Base-by-base conservation (phyloP, 2,329 filamentous ascomycete genomes). In the Claviceps sp. region DNA sequence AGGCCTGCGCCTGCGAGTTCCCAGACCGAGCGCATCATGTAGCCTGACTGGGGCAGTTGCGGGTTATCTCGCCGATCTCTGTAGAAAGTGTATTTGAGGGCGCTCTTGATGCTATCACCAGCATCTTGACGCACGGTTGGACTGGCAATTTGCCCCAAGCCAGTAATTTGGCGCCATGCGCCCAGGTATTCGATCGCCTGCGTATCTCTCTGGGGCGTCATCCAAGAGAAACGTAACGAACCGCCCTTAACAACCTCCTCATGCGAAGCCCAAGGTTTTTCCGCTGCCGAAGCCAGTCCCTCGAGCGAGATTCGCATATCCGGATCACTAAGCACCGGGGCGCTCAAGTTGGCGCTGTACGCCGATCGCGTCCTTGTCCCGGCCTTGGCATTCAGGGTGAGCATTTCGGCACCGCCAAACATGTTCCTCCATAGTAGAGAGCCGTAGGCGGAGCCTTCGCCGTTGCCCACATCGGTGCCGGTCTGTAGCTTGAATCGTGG, bases 201-300 rank as follows among this genome's bases (percentile, higher is more conserved):
- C 53, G 76, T 76, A 58, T 87, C 81, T 45, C 82, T 82, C 48
- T 74, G 70, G 8, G 71, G 62, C 47, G 78, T 81, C 40, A 84
- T 68, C 85, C 87, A 97, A 41, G 82, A 81, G 42, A 95, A 74
- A 58, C 87, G 89, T 13, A 85, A 72, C 60, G 80, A 84, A 20
- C 79, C 88, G 16, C 90, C 89, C 62, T 84, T 87, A 20, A 94
- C 71, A 3, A 84, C 82, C 69, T 98, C 91, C 61, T 97, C 91
- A 63, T 98, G 91, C 57, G 87, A 93, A 22, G 93, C 89, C 86
- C 88, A 97, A 13, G 83, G 79, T 69, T 97, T 96, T 56, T 91
- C 79, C 0, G 88, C 94, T 45, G 88, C 84, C 56, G 87, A 95
- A 9, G 85, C 83, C 45, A 95, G 73, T 1, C 79, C 89, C 58